Evolutionary conservation across 1,284 basidiomycete genomes (phyloP).

Genomic region (Trichosporon sp.): DNA sequence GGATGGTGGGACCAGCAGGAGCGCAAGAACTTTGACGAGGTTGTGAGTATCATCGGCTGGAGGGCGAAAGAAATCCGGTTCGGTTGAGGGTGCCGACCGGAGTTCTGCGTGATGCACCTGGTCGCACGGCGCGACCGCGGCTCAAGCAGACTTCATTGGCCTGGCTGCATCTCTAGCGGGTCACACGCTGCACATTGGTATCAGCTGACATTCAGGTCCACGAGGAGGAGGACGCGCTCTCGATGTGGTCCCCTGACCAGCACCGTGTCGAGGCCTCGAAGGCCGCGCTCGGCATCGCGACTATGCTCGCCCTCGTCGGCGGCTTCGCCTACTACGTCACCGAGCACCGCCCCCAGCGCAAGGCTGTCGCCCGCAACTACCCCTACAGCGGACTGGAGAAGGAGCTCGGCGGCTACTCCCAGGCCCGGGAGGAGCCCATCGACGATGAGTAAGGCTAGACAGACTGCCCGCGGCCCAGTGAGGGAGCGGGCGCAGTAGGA

Average conservation of each 20-base stretch:
- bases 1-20: conserved; percentile 80
- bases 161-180: too few relatives aligned
- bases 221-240: conserved; percentile 73
- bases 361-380: conserved; percentile 39
- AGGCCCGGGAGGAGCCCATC: conserved; percentile 31
- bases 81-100: too few relatives aligned
- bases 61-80: too few relatives aligned
- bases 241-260: conserved; percentile 84
- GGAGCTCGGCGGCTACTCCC: conserved; percentile 41
- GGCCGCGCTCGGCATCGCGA: conserved; percentile 28
- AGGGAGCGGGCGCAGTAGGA: neutral
- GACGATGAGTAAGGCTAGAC: conserved; percentile 33
- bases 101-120: neutral
- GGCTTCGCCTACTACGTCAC: conserved; percentile 35
- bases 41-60: conserved; percentile 54
- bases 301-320: conserved; percentile 28
- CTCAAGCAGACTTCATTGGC: too few relatives aligned
- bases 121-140: too few relatives aligned
- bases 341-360: conserved; percentile 29
- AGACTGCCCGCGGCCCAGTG: neutral
- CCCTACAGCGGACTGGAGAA: conserved; percentile 46
- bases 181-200: neutral
- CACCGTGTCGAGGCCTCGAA: conserved; percentile 36
- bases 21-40: conserved; percentile 78
- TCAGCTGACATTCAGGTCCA: conserved; percentile 59